A percentile compares a stretch with the other conserved stretches of the same genome.
Conservation (phyloP, 495 filamentous ascomycete species). For the Aspergillus cristatus region DNA sequence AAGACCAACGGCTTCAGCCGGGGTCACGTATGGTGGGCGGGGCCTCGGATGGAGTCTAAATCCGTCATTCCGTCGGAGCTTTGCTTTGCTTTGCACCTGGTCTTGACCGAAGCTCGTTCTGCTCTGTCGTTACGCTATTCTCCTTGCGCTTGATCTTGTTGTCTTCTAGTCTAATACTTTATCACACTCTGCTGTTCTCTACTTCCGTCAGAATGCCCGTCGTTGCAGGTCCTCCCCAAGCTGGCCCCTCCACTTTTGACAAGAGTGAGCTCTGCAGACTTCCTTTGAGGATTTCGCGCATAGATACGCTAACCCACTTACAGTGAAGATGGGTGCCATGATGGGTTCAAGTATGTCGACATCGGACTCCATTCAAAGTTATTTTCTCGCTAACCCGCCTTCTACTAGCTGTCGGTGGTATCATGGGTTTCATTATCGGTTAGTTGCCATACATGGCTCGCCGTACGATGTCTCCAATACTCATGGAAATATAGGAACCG, state of each 20-base stretch:
- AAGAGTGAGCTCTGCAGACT: constrained; percentile 58
- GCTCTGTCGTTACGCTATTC: background rate
- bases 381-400: constrained; percentile 4
- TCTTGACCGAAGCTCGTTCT: too few relatives aligned
- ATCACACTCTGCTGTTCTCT: too few relatives aligned
- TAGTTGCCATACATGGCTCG: constrained; percentile 9
- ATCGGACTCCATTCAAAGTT: constrained; percentile 1
- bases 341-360: constrained; percentile 84
- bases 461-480: background rate
- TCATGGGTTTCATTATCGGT: constrained; percentile 98
- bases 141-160: background rate
- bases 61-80: background rate
- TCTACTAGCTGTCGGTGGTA: constrained; percentile 72
- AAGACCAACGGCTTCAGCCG: constrained; percentile 2
- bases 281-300: background rate
- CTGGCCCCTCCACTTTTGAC: constrained; percentile 77
- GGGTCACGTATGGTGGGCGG: constrained; percentile 12
- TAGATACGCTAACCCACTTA: constrained; percentile 16
- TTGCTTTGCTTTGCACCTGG: background rate
- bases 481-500: constrained; percentile 51
- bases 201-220: constrained; percentile 62
- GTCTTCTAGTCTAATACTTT: constrained; percentile 1
- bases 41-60: constrained; percentile 4
- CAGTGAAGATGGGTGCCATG: constrained; percentile 96
- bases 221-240: constrained; percentile 49